phyloP scores from a whole-genome alignment of 192 early-diverging fungal genomes.

The Cladochytrium replicatum region DNA sequence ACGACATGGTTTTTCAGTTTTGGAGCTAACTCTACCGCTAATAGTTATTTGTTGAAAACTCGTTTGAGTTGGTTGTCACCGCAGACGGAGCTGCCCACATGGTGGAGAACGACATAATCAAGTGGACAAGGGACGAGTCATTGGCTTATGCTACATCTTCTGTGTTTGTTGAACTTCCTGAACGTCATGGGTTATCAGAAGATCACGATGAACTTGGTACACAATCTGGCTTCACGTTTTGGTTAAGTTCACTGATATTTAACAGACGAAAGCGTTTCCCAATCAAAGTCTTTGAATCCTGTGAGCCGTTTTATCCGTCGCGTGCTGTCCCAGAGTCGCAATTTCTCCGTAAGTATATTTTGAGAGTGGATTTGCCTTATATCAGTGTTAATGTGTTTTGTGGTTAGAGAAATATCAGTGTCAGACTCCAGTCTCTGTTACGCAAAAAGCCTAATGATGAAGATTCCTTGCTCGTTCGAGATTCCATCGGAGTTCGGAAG shows the following conservation, averaged over 20 bases:
- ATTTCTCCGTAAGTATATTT: too few species aligned
- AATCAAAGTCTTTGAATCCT: background rate
- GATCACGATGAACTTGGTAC: conserved; percentile 55
- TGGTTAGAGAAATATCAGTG: background rate
- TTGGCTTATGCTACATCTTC: conserved; percentile 58
- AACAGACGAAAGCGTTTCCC: background rate
- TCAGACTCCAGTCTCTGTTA: background rate
- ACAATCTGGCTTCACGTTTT: background rate
- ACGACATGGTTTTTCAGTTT: conserved; percentile 4
- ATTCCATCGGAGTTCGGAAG: conserved; percentile 78
- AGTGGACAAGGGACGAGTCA: conserved; percentile 85
- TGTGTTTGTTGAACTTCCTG: conserved; percentile 77
- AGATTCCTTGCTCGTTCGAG: conserved; percentile 35
- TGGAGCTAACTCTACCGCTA: background rate
- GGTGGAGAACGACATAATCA: conserved; percentile 9
- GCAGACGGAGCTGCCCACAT: conserved; percentile 29
- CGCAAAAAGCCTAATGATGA: background rate
- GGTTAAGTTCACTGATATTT: background rate
- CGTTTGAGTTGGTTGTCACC: conserved; percentile 10
- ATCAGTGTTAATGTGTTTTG: background rate
- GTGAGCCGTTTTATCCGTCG: background rate
- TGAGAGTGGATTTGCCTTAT: too few species aligned
- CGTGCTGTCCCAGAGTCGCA: background rate
- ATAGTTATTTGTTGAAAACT: conserved; percentile 9
- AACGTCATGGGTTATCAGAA: conserved; percentile 52